Percentiles rank a stretch among this genome's conserved stretches.
These are phyloP conservation scores for Symbiotaphrina buchneri DNA, from an alignment of 495 filamentous ascomycete species.

Conservation along the genomic window DNA sequence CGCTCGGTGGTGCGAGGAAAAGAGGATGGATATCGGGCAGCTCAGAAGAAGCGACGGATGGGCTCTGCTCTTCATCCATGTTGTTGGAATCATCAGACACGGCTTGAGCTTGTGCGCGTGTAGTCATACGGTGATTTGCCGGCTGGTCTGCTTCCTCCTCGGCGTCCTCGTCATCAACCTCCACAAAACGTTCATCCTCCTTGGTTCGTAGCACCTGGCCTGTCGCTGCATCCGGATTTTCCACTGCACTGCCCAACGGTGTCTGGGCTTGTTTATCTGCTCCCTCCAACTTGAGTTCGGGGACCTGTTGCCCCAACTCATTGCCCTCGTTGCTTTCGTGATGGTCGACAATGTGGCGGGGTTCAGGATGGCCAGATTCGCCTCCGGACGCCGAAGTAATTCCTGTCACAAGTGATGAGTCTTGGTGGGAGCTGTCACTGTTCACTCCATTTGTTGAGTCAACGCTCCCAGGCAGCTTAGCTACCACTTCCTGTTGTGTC, in stretches of 20 bases:
- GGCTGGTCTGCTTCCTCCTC: slow-evolving; percentile 13
- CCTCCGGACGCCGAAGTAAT: slow-evolving; percentile 2
- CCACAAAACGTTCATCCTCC: slow-evolving; percentile 7
- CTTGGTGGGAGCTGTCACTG: too few species aligned
- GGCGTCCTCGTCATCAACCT: slow-evolving; percentile 9
- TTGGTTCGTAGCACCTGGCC: slow-evolving; percentile 1
- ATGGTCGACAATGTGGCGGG: too few species aligned
- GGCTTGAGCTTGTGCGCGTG: slow-evolving; percentile 39
- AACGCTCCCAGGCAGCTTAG: too few species aligned
- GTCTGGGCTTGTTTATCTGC: too few species aligned
- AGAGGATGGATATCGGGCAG: slow-evolving; percentile 55
- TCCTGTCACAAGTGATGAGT: too few species aligned
- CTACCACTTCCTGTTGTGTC: too few species aligned
- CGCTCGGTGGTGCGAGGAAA: slow-evolving; percentile 49
- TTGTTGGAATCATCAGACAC: slow-evolving; percentile 12
- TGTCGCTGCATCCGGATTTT: slow-evolving; percentile 12
- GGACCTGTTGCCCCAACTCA: too few species aligned
- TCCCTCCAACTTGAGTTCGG: too few species aligned
- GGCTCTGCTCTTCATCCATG: slow-evolving; percentile 11
- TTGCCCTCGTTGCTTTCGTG: too few species aligned
- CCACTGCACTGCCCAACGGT: too few species aligned
- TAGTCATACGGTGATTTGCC: slow-evolving; percentile 41
- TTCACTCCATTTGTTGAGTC: too few species aligned
- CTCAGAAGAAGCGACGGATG: slow-evolving; percentile 21
- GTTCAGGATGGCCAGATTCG: too few species aligned